Evolutionary conservation across 441 rosid genomes (phyloP).

Genomic region (Populus hybrid): DNA sequence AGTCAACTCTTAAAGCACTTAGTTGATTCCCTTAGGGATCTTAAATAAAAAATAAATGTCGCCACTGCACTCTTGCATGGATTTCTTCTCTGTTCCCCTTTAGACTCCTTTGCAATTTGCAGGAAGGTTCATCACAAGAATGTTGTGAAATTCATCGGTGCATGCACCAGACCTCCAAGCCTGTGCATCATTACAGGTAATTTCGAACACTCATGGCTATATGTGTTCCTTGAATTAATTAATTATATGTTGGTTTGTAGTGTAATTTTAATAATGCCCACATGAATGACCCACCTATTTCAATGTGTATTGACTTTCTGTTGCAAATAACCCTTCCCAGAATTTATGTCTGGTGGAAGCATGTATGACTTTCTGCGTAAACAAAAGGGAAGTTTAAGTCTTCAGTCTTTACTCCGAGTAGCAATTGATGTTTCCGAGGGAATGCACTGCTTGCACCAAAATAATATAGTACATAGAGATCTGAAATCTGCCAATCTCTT

Average conservation of each 20-base stretch:
- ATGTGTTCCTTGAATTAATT: background rate
- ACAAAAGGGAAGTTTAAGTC: constrained; percentile 44
- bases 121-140: constrained; percentile 67
- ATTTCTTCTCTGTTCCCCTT: constrained; percentile 13
- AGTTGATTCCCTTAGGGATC: background rate
- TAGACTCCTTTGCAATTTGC: constrained; percentile 21
- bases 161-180: constrained; percentile 60
- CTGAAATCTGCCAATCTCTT: constrained; percentile 67
- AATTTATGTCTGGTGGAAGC: constrained; percentile 72
- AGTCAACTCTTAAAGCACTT: background rate
- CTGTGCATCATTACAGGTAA: constrained; percentile 66
- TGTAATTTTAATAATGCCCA: background rate
- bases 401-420: constrained; percentile 51
- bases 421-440: constrained; percentile 61
- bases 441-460: constrained; percentile 60
- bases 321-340: constrained; percentile 29
- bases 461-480: constrained; percentile 56
- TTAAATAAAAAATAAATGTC: background rate
- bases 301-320: background rate
- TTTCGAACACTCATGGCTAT: background rate
- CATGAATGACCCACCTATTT: constrained; percentile 4
- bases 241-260: background rate
- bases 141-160: constrained; percentile 64
- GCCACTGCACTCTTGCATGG: constrained; percentile 4
- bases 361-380: constrained; percentile 59